Percentiles rank a stretch among this genome's conserved stretches.
Conservation (phyloP, 75 land plant genomes). For the Adiantum capillusveneris region DNA sequence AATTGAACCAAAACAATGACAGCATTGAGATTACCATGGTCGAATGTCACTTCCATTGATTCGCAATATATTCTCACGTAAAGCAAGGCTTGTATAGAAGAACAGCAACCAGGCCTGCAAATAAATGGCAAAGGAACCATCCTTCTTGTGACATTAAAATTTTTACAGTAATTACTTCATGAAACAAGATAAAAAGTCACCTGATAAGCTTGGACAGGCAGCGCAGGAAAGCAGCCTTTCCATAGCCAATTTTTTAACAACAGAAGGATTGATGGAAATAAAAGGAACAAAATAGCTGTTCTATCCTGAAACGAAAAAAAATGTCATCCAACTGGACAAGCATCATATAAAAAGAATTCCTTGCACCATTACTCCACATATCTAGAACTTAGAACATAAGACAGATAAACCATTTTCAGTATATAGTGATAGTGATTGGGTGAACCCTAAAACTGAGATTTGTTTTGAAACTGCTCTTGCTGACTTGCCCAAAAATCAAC, state of each 20-base stretch:
- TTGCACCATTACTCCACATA: too few species aligned
- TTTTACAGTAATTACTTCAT: neutral
- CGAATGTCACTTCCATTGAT: constrained; percentile 99
- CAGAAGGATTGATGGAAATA: constrained; percentile 68
- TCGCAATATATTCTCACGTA: constrained; percentile 87
- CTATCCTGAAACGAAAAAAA: constrained; percentile 93
- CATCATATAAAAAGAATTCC: too few species aligned
- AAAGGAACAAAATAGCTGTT: constrained; percentile 80
- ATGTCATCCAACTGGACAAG: too few species aligned
- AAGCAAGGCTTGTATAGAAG: constrained; percentile 84
- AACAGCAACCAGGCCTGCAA: constrained; percentile 88
- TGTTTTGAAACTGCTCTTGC: too few species aligned
- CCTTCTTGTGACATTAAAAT: neutral
- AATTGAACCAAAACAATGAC: too few species aligned
- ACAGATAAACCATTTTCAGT: too few species aligned
- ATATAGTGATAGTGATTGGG: too few species aligned
- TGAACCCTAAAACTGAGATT: too few species aligned
- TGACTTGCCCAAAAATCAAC: too few species aligned
- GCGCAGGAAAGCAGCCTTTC: constrained; percentile 89
- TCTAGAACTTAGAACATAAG: too few species aligned
- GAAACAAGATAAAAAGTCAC: too few species aligned
- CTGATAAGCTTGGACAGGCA: constrained; percentile 93
- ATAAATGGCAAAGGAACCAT: too few species aligned
- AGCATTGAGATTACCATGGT: constrained; percentile 97
- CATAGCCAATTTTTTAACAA: constrained; percentile 57